Base-by-base conservation (phyloP, 2,329 filamentous ascomycete genomes). In the Dactylellina cionopaga region DNA sequence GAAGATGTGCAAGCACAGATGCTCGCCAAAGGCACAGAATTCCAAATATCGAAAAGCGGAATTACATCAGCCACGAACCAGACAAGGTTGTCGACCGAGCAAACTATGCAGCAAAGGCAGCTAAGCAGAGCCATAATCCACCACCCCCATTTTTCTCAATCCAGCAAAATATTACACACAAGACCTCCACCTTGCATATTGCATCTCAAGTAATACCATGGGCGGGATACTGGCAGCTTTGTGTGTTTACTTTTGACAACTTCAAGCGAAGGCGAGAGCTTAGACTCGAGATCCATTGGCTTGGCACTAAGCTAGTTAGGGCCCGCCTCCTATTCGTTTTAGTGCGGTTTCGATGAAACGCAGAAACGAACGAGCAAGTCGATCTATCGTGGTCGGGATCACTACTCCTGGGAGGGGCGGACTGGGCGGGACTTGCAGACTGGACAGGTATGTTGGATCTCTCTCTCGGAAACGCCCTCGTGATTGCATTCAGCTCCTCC, bases 41-140 rank as follows among this genome's bases (percentile, higher is more conserved):
- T 72, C 68, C 68, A 72, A 72, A 72, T 72, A n/a, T 44, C 29
- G 43, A 54, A 37, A n/a, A 22, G 44, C 59, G 43, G 58, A 58
- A 72, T 65, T 65, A 65, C 59, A 72, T 72, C 68, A 72, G 68
- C 68, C 68, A 72, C 68, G 15, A 37, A 37, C 60, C 60, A 46
- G 35, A 43, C 27, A 24, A n/a, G 17, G 7, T 41, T 17, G 29
- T 46, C 44, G 33, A 56, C 60, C 46, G 39, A 65, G 46, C 68
- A 72, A 72, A 72, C 59, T 6, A 22, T 72, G 68, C 68, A 72
- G 59, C 43, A 46, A 24, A 24, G 35, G 15, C 47, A 37, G 35
- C 47, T 62, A 44, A 39, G 56, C 43, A n/a, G n/a, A n/a, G n/a
- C n/a, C n/a, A n/a, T n/a, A n/a, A n/a, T n/a, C n/a, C n/a, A n/a